A percentile compares a stretch with the other conserved stretches of the same genome.
These are phyloP conservation scores for Apiospora pterosperma DNA, from an alignment of 2,329 filamentous ascomycete species.

Conservation along the genomic window DNA sequence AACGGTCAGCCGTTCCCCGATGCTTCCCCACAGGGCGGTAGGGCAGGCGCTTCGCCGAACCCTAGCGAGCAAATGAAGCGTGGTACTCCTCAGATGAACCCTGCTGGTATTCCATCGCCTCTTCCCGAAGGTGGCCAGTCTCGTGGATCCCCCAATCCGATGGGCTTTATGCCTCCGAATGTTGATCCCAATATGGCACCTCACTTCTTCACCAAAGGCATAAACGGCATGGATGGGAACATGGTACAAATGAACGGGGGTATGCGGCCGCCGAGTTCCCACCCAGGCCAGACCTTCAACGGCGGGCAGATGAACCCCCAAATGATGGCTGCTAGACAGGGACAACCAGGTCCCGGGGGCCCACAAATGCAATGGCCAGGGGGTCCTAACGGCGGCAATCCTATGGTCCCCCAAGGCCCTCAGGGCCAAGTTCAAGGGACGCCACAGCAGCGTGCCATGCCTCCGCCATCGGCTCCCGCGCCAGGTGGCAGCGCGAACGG, in stretches of 20 bases:
- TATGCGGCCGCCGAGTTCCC: constrained; percentile 68
- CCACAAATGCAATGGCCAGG: constrained; percentile 48
- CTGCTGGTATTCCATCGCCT: constrained; percentile 66
- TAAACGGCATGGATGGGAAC: constrained; percentile 50
- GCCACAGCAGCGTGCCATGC: constrained; percentile 70
- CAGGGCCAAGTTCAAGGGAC: constrained; percentile 61
- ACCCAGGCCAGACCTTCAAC: constrained; percentile 52
- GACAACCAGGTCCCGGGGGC: constrained; percentile 30
- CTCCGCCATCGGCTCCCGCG: constrained; percentile 60
- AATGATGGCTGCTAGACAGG: constrained; percentile 49
- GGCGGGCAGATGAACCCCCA: constrained; percentile 55
- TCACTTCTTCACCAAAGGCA: constrained; percentile 49
- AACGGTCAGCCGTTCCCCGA: constrained; percentile 64
- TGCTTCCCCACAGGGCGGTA: constrained; percentile 66
- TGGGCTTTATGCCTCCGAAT: constrained; percentile 61
- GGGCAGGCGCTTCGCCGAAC: constrained; percentile 71
- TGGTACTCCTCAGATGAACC: constrained; percentile 69
- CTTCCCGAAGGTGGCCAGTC: constrained; percentile 67
- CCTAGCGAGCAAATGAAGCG: constrained; percentile 78
- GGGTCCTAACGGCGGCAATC: constrained; percentile 32
- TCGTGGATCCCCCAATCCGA: constrained; percentile 61
- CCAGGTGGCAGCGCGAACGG: constrained; percentile 41
- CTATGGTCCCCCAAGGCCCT: constrained; percentile 40
- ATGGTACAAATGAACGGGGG: constrained; percentile 59
- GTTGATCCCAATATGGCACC: constrained; percentile 59